Base-by-base conservation (phyloP, 768 basidiomycete species). In the Termitomyces sp. region DNA sequence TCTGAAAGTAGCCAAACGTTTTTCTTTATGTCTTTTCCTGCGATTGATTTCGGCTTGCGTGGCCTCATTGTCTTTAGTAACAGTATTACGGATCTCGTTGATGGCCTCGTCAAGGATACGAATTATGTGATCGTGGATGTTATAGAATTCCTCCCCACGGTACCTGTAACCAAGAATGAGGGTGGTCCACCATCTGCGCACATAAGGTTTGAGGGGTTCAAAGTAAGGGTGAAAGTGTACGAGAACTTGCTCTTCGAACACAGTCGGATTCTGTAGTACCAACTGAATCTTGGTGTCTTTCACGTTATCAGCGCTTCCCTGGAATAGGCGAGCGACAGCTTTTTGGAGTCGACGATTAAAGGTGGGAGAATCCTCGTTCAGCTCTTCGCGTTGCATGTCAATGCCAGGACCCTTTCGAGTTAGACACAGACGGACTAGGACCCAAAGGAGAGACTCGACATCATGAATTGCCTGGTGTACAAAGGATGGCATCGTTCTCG, bases 391-490 rank as follows among this genome's bases (percentile, higher is more conserved):
- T n/a, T 24, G 48, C 61, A 53, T 57, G 38, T 52, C 2, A 4
- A 54, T 52, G 20, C 61, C 65, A 11, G 66, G 68, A 7, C 68
- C 68, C 15, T 46, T 42, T 32, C 63, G 62, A 0, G 66, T 64
- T 1, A 68, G n/a, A 48, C 68, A 68, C 4, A 66, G 49, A 35
- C 66, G 53, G 18, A 61, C 44, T 7, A 70, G 44, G 24, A 70
- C 62, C 69, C 68, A 70, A 40, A 70, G 61, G 12, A 67, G 57
- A 9, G 68, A 69, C 32, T 70, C 69, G 8, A 69, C 45, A 36
- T 70, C 68, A 39, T 69, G 66, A 8, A 65, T 33, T 7, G 56
- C 59, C 12, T 58, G 15, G 20, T 46, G 45, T 2, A 24, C 22
- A 6, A 46, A 24, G 12, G 5, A 22, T 13, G 12, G 1, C 4